phyloP scores from a whole-genome alignment of 2,329 filamentous ascomycete species.

The Aspergillus novoparasiticus region DNA sequence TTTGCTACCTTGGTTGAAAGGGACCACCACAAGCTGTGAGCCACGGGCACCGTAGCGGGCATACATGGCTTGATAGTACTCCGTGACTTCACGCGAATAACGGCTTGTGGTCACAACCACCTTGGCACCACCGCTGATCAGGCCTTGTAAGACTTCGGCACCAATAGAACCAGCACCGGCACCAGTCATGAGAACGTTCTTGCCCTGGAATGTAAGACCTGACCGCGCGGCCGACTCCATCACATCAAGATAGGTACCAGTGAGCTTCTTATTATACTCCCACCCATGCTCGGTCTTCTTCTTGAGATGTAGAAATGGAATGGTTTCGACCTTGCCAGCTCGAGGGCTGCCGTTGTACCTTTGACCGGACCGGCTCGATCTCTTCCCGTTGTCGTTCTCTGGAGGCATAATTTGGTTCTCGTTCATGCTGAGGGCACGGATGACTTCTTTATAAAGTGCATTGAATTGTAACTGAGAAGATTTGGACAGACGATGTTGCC shows the following conservation, averaged over 20 bases:
- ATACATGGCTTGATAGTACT: slow-evolving; percentile 99
- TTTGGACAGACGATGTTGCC: slow-evolving; percentile 97
- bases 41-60: slow-evolving; percentile 89
- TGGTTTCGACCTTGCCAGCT: slow-evolving; percentile 89
- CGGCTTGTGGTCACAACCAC: slow-evolving; percentile 95
- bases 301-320: slow-evolving; percentile 96
- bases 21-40: slow-evolving; percentile 95
- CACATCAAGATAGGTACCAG: slow-evolving; percentile 87
- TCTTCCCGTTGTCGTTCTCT: slow-evolving; percentile 69
- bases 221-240: slow-evolving; percentile 83
- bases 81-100: slow-evolving; percentile 95
- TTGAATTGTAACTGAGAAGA: slow-evolving; percentile 96
- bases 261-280: slow-evolving; percentile 99
- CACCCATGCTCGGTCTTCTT: slow-evolving; percentile 95
- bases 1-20: slow-evolving; percentile 98
- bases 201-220: slow-evolving; percentile 89
- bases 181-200: slow-evolving; percentile 97
- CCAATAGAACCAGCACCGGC: slow-evolving; percentile 97
- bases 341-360: slow-evolving; percentile 61
- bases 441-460: slow-evolving; percentile 87
- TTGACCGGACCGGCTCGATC: slow-evolving; percentile 55
- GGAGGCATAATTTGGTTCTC: slow-evolving; percentile 94
- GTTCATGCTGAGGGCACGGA: slow-evolving; percentile 95
- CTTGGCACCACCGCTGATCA: slow-evolving; percentile 95
- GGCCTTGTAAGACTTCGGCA: slow-evolving; percentile 91